phyloP scores from a whole-genome alignment of 2,329 filamentous ascomycete genomes.

The Phyllosticta ampelicida region DNA sequence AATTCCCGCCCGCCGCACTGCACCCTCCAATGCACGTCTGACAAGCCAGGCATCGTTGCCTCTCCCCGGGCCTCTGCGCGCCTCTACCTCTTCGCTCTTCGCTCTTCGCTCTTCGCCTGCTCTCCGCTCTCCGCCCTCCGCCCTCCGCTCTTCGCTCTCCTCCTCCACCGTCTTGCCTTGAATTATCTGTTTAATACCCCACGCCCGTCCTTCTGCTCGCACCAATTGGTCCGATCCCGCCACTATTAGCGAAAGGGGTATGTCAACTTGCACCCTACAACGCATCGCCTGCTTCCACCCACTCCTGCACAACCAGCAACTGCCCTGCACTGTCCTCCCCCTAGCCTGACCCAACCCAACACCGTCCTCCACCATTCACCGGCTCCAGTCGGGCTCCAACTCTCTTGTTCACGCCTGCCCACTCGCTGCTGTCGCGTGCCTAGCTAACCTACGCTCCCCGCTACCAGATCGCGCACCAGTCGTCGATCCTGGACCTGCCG shows the following conservation, averaged over 20 bases:
- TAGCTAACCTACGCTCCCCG: conserved; percentile 1
- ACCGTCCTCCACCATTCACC: conserved; percentile 12
- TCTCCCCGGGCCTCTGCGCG: conserved; percentile 8
- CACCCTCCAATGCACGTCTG: conserved; percentile 11
- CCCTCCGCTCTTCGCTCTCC: conserved; percentile 6
- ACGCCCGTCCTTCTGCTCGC: conserved; percentile 14
- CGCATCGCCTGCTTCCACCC: conserved; percentile 15
- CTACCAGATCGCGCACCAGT: neutral
- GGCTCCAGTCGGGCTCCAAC: conserved; percentile 1
- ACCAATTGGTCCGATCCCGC: conserved; percentile 19
- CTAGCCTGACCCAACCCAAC: conserved; percentile 12
- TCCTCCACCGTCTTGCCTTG: conserved; percentile 20
- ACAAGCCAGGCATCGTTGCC: conserved; percentile 9
- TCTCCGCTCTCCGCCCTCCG: conserved; percentile 6
- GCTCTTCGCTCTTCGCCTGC: conserved; percentile 3
- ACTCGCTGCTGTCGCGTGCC: conserved; percentile 2
- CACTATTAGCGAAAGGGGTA: conserved; percentile 18
- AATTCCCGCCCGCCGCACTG: neutral
- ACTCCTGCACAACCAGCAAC: conserved; percentile 15
- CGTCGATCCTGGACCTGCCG: conserved; percentile 10
- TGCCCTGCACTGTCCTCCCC: conserved; percentile 8
- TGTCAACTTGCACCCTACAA: conserved; percentile 15
- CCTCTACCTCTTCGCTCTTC: conserved; percentile 6
- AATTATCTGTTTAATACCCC: conserved; percentile 28
- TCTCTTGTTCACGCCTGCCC: conserved; percentile 8